These are phyloP conservation scores for Tillandsia fasciculata DNA, from an alignment of 176 grass and related monocot species.

Conservation along the genomic window DNA sequence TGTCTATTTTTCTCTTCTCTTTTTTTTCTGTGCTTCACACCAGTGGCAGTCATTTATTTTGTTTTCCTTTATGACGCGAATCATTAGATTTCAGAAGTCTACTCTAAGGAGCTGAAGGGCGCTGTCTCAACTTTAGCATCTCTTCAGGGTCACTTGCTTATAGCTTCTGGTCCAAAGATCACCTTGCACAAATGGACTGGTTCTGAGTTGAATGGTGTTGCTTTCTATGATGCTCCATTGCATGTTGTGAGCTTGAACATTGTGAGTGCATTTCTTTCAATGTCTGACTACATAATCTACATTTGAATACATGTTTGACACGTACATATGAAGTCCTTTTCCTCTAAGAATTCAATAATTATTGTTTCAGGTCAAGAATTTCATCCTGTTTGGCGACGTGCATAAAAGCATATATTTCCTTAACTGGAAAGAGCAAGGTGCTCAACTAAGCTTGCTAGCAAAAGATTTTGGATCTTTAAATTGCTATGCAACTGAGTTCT, in stretches of 20 bases:
- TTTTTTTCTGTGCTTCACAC: neutral
- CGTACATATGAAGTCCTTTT: neutral
- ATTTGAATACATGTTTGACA: neutral
- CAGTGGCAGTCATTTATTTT: conserved; percentile 6
- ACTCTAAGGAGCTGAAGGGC: conserved; percentile 90
- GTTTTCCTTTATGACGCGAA: conserved; percentile 10
- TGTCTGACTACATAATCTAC: conserved; percentile 1
- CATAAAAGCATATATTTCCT: conserved; percentile 97
- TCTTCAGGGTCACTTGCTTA: conserved; percentile 89
- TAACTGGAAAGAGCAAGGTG: conserved; percentile 98
- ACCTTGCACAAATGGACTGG: conserved; percentile 94
- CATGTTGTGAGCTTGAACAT: conserved; percentile 99
- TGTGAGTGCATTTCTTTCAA: conserved; percentile 46
- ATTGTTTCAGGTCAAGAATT: conserved; percentile 70
- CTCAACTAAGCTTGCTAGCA: conserved; percentile 78
- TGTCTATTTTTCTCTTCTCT: neutral
- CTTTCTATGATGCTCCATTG: conserved; percentile 95
- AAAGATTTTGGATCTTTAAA: conserved; percentile 94
- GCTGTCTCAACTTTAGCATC: conserved; percentile 89
- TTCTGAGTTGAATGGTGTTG: conserved; percentile 78
- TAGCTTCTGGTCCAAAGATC: conserved; percentile 94
- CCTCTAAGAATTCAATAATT: neutral
- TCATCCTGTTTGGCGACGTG: conserved; percentile 85
- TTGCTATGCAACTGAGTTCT: conserved; percentile 87
- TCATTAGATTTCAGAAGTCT: conserved; percentile 68